phyloP scores from a whole-genome alignment of 176 grass and related monocot species.

The Phoenix roebelenii region DNA sequence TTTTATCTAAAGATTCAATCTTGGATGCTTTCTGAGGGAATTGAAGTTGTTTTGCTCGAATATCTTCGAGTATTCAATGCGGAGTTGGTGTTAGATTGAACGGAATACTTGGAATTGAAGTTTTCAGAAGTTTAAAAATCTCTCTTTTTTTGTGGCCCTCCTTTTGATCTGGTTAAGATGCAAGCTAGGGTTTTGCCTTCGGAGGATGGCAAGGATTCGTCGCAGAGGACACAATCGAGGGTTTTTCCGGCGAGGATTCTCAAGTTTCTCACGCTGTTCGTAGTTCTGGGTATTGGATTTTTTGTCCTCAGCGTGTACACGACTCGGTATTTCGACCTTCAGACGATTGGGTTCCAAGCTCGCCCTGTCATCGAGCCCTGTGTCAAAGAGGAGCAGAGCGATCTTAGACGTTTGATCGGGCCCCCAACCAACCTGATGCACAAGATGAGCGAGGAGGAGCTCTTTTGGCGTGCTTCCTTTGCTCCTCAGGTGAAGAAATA shows the following conservation, averaged over 20 bases:
- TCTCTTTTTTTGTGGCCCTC: no score
- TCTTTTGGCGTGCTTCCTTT: slow-evolving; percentile 71
- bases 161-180: not conserved
- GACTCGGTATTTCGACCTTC: slow-evolving; percentile 18
- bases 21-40: no score
- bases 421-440: slow-evolving; percentile 38
- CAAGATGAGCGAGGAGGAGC: slow-evolving; percentile 79
- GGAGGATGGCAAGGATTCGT: slow-evolving; percentile 23
- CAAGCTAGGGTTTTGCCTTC: not conserved
- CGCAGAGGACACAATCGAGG: slow-evolving; percentile 10
- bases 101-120: no score
- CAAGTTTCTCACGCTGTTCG: slow-evolving; percentile 28
- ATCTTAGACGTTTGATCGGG: slow-evolving; percentile 17
- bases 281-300: slow-evolving; percentile 26
- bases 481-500: slow-evolving; percentile 24
- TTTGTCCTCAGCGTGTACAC: slow-evolving; percentile 13
- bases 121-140: no score
- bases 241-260: slow-evolving; percentile 19
- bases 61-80: no score
- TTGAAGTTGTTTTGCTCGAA: no score
- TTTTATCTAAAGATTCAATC: no score
- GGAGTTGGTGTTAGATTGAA: no score
- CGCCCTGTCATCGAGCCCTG: not conserved
- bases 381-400: not conserved
- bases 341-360: slow-evolving; percentile 4